Evolutionary conservation across 2,329 filamentous ascomycete species (phyloP).

Genomic region (Metarhizium sp.): DNA sequence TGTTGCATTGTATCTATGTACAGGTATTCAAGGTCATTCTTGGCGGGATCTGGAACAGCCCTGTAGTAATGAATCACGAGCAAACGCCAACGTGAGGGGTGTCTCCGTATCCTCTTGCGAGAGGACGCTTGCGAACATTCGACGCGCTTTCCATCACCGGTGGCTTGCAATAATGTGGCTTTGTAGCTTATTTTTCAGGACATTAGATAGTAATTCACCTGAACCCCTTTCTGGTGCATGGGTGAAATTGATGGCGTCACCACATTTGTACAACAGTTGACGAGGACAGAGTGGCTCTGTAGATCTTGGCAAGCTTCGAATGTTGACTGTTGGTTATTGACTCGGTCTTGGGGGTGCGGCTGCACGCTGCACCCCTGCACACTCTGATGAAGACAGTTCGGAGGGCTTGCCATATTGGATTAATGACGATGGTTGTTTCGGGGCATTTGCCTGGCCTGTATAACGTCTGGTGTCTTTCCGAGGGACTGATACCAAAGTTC

Average conservation of each 20-base stretch:
- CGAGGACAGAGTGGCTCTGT: background rate
- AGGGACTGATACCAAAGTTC: background rate
- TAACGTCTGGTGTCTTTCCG: background rate
- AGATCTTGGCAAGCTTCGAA: background rate
- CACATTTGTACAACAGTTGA: background rate
- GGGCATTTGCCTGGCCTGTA: background rate
- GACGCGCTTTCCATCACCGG: background rate
- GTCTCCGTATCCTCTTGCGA: background rate
- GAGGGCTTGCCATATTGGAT: background rate
- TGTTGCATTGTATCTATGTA: background rate
- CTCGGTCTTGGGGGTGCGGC: background rate
- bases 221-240: background rate
- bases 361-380: background rate
- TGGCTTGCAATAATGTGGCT: background rate
- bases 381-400: background rate
- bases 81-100: background rate
- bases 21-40: background rate
- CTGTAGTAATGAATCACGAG: background rate
- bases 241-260: background rate
- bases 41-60: background rate
- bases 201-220: background rate
- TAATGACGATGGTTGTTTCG: background rate
- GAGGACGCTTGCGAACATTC: background rate
- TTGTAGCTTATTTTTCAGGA: background rate
- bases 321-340: too few species aligned